Base-by-base conservation (phyloP, 2,329 filamentous ascomycete species). In the Aspergillaceae sp. region DNA sequence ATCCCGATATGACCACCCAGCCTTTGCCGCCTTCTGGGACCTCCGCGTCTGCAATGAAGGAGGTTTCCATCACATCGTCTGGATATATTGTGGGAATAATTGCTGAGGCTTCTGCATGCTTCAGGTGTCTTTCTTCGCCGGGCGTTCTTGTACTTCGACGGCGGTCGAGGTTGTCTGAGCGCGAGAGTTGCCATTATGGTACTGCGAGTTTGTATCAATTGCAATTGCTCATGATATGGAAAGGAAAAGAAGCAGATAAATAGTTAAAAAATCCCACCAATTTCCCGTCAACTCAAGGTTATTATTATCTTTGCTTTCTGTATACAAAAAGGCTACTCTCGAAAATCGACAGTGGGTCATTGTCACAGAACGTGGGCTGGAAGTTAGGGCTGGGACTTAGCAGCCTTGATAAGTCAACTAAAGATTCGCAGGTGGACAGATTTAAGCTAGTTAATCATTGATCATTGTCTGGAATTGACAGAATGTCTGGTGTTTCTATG, bases 1-100 rank as follows among this genome's bases (percentile, higher is more conserved):
- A 78, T 30, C 67, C 69, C 3, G 61, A 62, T 27, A 82, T 74
- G 5, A 82, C 67, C 68, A 61, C 45, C 60, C 60, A 62, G 30
- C 52, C 59, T 32, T 60, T 52, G 4, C 59, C 60, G 10, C 60
- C 59, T 11, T 62, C 60, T 3, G 60, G 60, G 7, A 62, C 70
- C 29, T 67, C 53, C 0, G 70, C 66, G 56, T 77, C 74, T 4
- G 67, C 72, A 2, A 68, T 51, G 3, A 65, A 66, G 0, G 73
- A 76, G 2, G 69, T 69, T 41, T 70, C 63, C 50, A 76, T 63
- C 7, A 66, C 53, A 10, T 65, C 61, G 42, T 67, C 62, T 29
- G 44, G 1, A 11, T 9, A 11, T 9, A 19, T 11, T 6, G 44
- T 38, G 7, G 46, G 36, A 9, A 46, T 38, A 4, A 19, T 5